phyloP scores from a whole-genome alignment of 2,329 filamentous ascomycete species.

The Trichoderma sp. region DNA sequence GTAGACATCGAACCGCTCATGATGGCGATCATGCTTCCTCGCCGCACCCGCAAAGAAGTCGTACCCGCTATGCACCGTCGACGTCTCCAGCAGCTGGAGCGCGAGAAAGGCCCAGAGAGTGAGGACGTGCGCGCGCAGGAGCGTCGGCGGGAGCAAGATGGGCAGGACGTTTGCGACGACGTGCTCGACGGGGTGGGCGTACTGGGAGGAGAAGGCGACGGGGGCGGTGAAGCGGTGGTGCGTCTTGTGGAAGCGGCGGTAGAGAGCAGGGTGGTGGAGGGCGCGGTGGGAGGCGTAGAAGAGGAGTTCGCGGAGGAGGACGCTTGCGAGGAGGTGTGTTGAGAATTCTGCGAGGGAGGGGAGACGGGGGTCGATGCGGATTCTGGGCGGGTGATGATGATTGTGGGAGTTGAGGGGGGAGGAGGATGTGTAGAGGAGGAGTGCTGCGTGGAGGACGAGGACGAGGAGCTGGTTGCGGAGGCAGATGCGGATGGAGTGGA shows the following conservation, averaged over 20 bases:
- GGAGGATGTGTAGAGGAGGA: constrained; percentile 33
- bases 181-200: constrained; percentile 60
- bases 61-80: constrained; percentile 60
- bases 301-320: constrained; percentile 50
- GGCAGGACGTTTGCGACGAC: constrained; percentile 57
- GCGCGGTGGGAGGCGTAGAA: constrained; percentile 61
- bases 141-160: constrained; percentile 51
- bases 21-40: constrained; percentile 58
- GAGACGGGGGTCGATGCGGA: constrained; percentile 44
- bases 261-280: constrained; percentile 53
- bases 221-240: constrained; percentile 61
- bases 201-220: constrained; percentile 58
- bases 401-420: constrained; percentile 30
- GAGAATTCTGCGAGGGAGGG: constrained; percentile 44
- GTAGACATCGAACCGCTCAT: constrained; percentile 58
- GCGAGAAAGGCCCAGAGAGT: constrained; percentile 55
- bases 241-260: constrained; percentile 55
- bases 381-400: constrained; percentile 30
- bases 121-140: constrained; percentile 53
- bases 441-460: constrained; percentile 37
- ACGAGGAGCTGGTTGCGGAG: constrained; percentile 52
- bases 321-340: constrained; percentile 46
- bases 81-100: constrained; percentile 54
- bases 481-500: constrained; percentile 48
- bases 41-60: constrained; percentile 54